These are phyloP conservation scores for Dichomitus squalens DNA, from an alignment of 1,284 basidiomycete species.

Conservation along the genomic window DNA sequence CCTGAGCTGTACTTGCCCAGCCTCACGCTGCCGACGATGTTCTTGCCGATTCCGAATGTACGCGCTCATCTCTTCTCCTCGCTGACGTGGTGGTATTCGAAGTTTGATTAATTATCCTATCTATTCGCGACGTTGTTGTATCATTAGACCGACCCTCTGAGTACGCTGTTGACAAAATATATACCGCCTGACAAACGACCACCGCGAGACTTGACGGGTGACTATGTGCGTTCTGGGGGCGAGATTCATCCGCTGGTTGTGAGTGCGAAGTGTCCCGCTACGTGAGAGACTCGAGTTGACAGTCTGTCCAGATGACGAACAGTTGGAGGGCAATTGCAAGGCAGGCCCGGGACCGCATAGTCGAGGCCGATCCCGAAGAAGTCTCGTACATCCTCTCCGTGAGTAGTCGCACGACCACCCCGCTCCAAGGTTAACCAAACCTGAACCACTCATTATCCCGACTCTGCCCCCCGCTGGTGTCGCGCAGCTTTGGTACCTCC, in stretches of 20 bases:
- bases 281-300: slow-evolving; percentile 1
- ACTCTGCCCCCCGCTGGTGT: neutral
- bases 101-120: slow-evolving; percentile 30
- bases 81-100: slow-evolving; percentile 63
- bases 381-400: slow-evolving; percentile 66
- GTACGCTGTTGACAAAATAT: slow-evolving; percentile 78
- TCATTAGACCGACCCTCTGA: slow-evolving; percentile 79
- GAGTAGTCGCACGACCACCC: slow-evolving; percentile 31
- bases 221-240: slow-evolving; percentile 55
- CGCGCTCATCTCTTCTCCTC: slow-evolving; percentile 45
- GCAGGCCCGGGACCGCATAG: slow-evolving; percentile 77
- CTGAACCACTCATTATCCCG: neutral
- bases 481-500: slow-evolving; percentile 77
- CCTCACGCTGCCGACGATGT: slow-evolving; percentile 72
- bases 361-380: slow-evolving; percentile 68
- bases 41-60: slow-evolving; percentile 83
- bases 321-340: slow-evolving; percentile 80
- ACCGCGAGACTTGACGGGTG: slow-evolving; percentile 67
- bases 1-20: slow-evolving; percentile 58
- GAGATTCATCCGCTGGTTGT: slow-evolving; percentile 81
- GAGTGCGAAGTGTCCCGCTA: slow-evolving; percentile 33
- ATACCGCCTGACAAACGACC: slow-evolving; percentile 76
- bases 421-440: neutral
- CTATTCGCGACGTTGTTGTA: slow-evolving; percentile 19
- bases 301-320: slow-evolving; percentile 66